Conservation (phyloP, 2,329 filamentous ascomycete species). For the Ascochyta koolunga region DNA sequence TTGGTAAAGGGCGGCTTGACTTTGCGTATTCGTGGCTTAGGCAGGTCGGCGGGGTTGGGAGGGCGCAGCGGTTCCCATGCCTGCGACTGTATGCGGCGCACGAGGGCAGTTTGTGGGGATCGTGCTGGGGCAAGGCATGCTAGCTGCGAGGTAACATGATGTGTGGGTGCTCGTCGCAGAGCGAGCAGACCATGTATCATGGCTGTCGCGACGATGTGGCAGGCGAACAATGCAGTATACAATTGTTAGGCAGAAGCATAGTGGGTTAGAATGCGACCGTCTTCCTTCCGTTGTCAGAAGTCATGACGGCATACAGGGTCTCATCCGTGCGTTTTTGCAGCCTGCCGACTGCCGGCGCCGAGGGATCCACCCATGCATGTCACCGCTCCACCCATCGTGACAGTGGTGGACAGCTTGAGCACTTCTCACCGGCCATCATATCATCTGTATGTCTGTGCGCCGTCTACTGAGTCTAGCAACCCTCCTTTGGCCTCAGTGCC, state of each 20-base stretch:
- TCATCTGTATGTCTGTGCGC: not conserved
- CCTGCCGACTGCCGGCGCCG: slow-evolving; percentile 14
- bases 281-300: slow-evolving; percentile 18
- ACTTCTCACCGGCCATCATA: too few species aligned
- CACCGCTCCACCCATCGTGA: not conserved
- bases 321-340: slow-evolving; percentile 4
- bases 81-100: slow-evolving; percentile 40
- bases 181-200: slow-evolving; percentile 49
- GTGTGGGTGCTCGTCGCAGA: slow-evolving; percentile 36
- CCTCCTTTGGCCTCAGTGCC: not conserved
- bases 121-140: slow-evolving; percentile 25
- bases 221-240: not conserved
- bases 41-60: slow-evolving; percentile 78
- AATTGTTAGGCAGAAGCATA: slow-evolving; percentile 4
- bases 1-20: slow-evolving; percentile 74
- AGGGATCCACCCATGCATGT: not conserved
- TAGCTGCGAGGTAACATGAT: slow-evolving; percentile 29
- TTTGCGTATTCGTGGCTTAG: slow-evolving; percentile 55
- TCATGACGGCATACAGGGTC: slow-evolving; percentile 33
- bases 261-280: slow-evolving; percentile 2
- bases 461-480: not conserved
- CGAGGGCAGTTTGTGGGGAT: slow-evolving; percentile 21
- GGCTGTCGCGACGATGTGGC: slow-evolving; percentile 25
- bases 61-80: slow-evolving; percentile 60
- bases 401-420: too few species aligned